These are phyloP conservation scores for Saccharomycopsis babjevae DNA, from an alignment of 805 yeast species.

Conservation along the genomic window DNA sequence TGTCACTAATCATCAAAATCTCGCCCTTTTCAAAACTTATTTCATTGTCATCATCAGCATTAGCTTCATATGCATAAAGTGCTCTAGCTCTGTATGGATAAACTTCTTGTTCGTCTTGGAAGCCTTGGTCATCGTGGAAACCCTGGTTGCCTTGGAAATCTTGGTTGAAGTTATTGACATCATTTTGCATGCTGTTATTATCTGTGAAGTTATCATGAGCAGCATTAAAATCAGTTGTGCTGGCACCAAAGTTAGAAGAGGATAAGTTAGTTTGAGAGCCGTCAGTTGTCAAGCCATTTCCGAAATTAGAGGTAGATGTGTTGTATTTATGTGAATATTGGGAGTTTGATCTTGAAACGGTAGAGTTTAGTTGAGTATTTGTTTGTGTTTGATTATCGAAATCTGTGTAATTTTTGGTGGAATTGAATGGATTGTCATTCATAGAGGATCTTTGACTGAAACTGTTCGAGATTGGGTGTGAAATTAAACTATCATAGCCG, in stretches of 20 bases:
- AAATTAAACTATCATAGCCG: conserved; percentile 11
- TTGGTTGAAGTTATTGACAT: conserved; percentile 2
- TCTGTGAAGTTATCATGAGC: background rate
- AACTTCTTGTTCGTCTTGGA: conserved; percentile 20
- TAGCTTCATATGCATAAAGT: conserved; percentile 77
- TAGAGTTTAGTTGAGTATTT: conserved; percentile 17
- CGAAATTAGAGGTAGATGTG: conserved; percentile 8
- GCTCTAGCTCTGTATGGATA: conserved; percentile 85
- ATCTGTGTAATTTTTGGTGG: conserved; percentile 18
- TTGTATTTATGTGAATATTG: conserved; percentile 16
- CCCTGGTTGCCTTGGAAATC: conserved; percentile 1
- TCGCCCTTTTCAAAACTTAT: conserved; percentile 86
- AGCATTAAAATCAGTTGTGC: conserved; percentile 1
- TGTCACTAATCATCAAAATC: conserved; percentile 82
- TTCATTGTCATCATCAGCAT: conserved; percentile 88
- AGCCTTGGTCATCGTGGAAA: conserved; percentile 4
- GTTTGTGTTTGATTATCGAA: conserved; percentile 17
- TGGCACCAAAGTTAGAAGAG: background rate
- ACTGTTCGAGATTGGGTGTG: conserved; percentile 15
- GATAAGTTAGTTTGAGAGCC: background rate
- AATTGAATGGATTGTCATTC: conserved; percentile 18
- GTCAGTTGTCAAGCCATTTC: background rate
- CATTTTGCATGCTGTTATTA: conserved; percentile 2
- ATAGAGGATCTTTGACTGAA: conserved; percentile 11
- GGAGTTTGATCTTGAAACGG: conserved; percentile 10